Evolutionary conservation across 257 asterid genomes (phyloP).

Genomic region (Capsicum chinense): DNA sequence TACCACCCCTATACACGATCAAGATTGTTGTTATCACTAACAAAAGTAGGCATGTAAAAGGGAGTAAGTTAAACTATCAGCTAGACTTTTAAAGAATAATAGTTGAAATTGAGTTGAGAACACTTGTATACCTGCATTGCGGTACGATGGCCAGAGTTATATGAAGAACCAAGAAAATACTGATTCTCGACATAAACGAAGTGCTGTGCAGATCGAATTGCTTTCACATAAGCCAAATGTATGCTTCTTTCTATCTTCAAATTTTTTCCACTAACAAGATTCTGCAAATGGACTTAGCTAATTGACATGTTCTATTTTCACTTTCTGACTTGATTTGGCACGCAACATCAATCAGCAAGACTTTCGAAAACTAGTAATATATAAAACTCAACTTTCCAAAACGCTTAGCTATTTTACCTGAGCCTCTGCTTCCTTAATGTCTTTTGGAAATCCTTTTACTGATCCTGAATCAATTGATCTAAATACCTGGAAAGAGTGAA

Average conservation of each 20-base stretch:
- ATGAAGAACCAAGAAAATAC: conserved; percentile 92
- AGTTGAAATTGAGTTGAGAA: background rate
- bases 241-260: conserved; percentile 85
- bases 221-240: conserved; percentile 87
- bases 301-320: background rate
- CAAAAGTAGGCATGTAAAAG: conserved; percentile 26
- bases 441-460: conserved; percentile 86
- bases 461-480: conserved; percentile 98
- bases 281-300: conserved; percentile 46
- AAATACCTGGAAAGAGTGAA: conserved; percentile 58
- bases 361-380: background rate
- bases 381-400: background rate
- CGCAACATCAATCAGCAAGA: background rate
- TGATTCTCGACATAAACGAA: conserved; percentile 94
- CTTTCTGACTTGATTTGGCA: background rate
- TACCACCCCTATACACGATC: background rate
- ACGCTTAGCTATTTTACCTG: conserved; percentile 47
- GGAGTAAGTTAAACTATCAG: background rate
- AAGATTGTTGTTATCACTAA: conserved; percentile 18
- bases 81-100: background rate
- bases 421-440: conserved; percentile 56
- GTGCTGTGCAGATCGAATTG: conserved; percentile 91
- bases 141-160: conserved; percentile 77
- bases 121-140: conserved; percentile 61
- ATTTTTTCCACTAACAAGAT: conserved; percentile 76